Evolutionary conservation across 2,329 filamentous ascomycete genomes (phyloP), one percentile per base, ranked within the genome.

Genomic region (Neopestalotiopsis sp.): DNA sequence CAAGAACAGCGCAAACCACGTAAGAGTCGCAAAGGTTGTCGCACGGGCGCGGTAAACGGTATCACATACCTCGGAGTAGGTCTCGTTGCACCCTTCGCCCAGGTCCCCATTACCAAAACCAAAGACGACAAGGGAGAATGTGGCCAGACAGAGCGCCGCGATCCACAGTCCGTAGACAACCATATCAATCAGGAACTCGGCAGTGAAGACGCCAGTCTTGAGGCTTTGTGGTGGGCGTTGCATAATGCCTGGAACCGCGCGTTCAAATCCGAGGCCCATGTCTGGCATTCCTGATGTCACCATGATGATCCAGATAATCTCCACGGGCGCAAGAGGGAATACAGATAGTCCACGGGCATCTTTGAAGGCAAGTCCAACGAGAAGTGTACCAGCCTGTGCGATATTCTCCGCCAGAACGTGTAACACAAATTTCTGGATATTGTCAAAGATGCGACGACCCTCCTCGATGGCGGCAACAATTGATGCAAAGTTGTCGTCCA

Each of bases 251-350:
- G 91, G 87, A 0, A 89, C 89, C 0, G 92, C 91, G 56, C 85
- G 82, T 80, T 94, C 92, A 79, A 93, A 91, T 3, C 92, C 92
- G 3, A 94, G 84, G 70, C 92, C 92, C 89, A 94, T 93, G 72
- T 93, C 92, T 1, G 92, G 91, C 73, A 94, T 84, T 20, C 89
- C 90, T 61, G 90, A 92, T 0, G 92, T 94, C 66, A 93, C 87
- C 91, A 94, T 94, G 77, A 94, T 94, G 72, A 94, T 90, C 92
- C 92, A 94, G 61, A 94, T 85, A 71, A 94, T 93, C 73, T 94
- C 89, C n/a, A 94, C 90, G 0, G 92, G 92, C 0, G 91, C 85
- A 2, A 94, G 85, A 0, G 91, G 92, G 77, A 94, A 94, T 4
- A 94, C 91, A 0, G 91, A 94, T 13, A 92, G 82, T 1, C 86